These are phyloP conservation scores for Haplosporangium gracile DNA, from an alignment of 192 early-diverging fungal species.

Conservation along the genomic window DNA sequence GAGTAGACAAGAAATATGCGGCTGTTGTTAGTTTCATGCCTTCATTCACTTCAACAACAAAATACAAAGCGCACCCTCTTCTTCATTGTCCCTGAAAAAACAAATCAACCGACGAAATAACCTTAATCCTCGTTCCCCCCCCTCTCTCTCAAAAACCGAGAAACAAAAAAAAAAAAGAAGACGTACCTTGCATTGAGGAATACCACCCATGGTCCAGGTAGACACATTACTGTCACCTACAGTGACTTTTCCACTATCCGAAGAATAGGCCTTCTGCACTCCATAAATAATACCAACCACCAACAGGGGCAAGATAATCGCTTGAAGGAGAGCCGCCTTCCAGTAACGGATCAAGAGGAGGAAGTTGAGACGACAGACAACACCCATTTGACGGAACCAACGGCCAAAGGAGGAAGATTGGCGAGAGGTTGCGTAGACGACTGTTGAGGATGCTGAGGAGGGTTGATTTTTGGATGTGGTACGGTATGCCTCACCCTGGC, in stretches of 20 bases:
- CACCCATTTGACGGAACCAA: conserved; percentile 34
- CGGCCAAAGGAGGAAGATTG: conserved; percentile 18
- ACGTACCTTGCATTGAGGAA: conserved; percentile 45
- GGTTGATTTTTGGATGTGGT: background rate
- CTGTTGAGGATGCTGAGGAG: background rate
- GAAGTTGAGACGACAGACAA: conserved; percentile 39
- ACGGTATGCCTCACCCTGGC: background rate
- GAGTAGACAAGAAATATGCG: too few species aligned
- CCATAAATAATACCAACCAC: conserved; percentile 31
- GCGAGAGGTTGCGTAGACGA: conserved; percentile 37
- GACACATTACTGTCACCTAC: conserved; percentile 13
- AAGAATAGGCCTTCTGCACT: conserved; percentile 16
- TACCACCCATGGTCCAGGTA: conserved; percentile 46
- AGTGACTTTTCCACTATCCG: conserved; percentile 14
- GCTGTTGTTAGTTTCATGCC: background rate
- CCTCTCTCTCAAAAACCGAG: too few species aligned
- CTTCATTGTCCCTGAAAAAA: background rate
- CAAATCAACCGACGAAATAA: background rate
- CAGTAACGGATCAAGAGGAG: conserved; percentile 37
- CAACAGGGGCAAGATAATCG: conserved; percentile 29
- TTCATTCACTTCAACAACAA: background rate
- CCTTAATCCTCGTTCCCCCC: background rate
- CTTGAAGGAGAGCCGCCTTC: conserved; percentile 39
- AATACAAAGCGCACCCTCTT: background rate
- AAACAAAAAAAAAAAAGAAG: background rate